Conservation (phyloP, 164 flowering plant genomes). For the Nelumbo lutea region DNA sequence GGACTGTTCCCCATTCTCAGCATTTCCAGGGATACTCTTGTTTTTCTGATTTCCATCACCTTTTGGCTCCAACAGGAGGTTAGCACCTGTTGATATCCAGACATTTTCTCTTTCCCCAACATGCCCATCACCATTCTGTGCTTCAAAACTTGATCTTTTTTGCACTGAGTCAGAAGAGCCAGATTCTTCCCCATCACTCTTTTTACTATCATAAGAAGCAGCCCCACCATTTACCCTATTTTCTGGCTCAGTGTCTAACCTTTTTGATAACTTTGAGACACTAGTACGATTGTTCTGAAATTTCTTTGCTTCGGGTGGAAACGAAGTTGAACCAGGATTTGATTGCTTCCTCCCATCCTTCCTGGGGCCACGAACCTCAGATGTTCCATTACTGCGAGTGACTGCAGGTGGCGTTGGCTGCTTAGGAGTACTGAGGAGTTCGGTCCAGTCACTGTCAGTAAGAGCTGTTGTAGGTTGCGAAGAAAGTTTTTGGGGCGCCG, state of each 20-base stretch:
- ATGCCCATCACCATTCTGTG: constrained; percentile 18
- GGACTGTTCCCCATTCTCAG: constrained; percentile 12
- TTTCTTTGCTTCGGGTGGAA: constrained; percentile 29
- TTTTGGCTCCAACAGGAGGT: not conserved
- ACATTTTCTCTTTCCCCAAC: constrained; percentile 11
- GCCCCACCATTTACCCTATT: constrained; percentile 17
- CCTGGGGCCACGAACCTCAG: constrained; percentile 29
- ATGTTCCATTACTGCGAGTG: constrained; percentile 34
- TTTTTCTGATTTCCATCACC: constrained; percentile 7
- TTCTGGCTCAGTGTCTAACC: constrained; percentile 13
- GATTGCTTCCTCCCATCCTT: constrained; percentile 34
- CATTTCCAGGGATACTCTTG: not conserved
- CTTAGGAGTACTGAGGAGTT: constrained; percentile 53
- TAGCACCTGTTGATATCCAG: not conserved
- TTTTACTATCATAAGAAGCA: constrained; percentile 22
- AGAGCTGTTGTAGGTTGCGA: constrained; percentile 27
- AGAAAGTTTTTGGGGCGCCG: constrained; percentile 7
- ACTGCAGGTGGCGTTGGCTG: constrained; percentile 12
- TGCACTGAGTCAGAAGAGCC: constrained; percentile 21
- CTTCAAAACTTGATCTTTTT: constrained; percentile 29
- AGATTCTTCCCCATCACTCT: constrained; percentile 35
- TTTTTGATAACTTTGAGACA: constrained; percentile 18
- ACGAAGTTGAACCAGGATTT: constrained; percentile 14
- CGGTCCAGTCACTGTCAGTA: constrained; percentile 82
- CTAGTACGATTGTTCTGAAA: constrained; percentile 22